Base-by-base conservation (phyloP, 2,329 filamentous ascomycete genomes). In the Chaetomiaceae sp. region DNA sequence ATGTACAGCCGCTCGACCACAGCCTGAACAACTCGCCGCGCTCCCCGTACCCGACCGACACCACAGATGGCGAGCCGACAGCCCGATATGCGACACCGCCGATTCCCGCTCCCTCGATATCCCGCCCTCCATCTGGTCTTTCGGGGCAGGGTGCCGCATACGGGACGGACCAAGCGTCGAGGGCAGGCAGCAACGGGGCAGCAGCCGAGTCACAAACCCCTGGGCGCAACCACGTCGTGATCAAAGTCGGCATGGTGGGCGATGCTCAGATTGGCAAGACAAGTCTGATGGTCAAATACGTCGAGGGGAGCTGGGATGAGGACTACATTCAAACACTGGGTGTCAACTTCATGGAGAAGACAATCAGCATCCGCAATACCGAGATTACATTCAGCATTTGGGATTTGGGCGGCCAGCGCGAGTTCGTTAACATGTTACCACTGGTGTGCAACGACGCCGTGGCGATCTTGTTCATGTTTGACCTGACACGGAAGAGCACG, bases 331-430 rank as follows among this genome's bases (percentile, higher is more conserved):
- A 99, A 74, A 99, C 94, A 20, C 76, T 99, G 40, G 94, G 94
- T 62, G 94, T 99, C 72, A 99, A 99, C 72, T 99, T 99, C 73
- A 99, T 99, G 94, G 94, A 99, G 72, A 99, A 99, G 80, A 99
- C 94, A 32, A 99, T 99, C 68, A 95, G 90, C 58, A 99, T 99
- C 71, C 88, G 94, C 58, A 99, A 99, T 73, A 99, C 94, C 14
- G 94, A 99, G 73, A 99, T 99, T 71, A 99, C 94, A 38, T 99
- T 99, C 74, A 96, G 90, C 57, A 99, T 99, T 68, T 99, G 94
- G 94, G 94, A 99, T 76, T 74, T 99, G 51, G 94, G 94, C 64
- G 94, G 94, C 61, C 94, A 99, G 76, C 86, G 94, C 67, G 94
- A 99, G 73, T 99, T 99, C 67, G 94, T 99, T 73, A 99, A 99